Evolutionary conservation across 345 rosid species (phyloP).

Genomic region (Hibiscus trionum): DNA sequence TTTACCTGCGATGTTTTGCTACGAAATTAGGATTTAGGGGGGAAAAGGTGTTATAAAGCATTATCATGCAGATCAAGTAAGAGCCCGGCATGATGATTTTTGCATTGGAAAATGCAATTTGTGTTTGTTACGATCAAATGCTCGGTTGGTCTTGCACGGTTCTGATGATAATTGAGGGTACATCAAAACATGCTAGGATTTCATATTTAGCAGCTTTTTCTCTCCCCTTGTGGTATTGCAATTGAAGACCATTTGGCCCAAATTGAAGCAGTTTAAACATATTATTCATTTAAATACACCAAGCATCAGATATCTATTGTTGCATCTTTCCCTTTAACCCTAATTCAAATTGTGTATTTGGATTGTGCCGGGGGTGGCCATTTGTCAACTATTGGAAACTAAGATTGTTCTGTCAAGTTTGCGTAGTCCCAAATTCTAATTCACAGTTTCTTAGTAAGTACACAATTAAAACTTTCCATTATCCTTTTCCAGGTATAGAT

Average conservation of each 20-base stretch:
- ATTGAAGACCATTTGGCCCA: neutral
- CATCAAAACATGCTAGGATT: no score
- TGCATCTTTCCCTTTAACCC: neutral
- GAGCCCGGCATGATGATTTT: neutral
- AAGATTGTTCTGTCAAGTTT: neutral
- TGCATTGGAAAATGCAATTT: neutral
- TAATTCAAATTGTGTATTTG: neutral
- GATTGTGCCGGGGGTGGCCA: neutral
- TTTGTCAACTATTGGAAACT: neutral
- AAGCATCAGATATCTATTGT: neutral
- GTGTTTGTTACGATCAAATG: neutral
- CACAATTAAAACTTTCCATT: neutral
- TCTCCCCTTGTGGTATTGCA: neutral
- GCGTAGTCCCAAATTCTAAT: neutral
- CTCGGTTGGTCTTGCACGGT: neutral
- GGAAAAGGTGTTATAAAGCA: neutral
- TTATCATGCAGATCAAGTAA: neutral
- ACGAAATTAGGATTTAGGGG: neutral
- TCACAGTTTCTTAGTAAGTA: neutral
- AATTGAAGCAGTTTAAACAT: neutral
- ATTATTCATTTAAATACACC: neutral
- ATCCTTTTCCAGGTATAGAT: constrained; percentile 33
- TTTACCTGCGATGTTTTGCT: neutral
- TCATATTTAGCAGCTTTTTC: neutral
- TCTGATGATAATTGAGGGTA: no score